Evolutionary conservation across 2,329 filamentous ascomycete genomes (phyloP).

Genomic region (Fusarium robinianum): DNA sequence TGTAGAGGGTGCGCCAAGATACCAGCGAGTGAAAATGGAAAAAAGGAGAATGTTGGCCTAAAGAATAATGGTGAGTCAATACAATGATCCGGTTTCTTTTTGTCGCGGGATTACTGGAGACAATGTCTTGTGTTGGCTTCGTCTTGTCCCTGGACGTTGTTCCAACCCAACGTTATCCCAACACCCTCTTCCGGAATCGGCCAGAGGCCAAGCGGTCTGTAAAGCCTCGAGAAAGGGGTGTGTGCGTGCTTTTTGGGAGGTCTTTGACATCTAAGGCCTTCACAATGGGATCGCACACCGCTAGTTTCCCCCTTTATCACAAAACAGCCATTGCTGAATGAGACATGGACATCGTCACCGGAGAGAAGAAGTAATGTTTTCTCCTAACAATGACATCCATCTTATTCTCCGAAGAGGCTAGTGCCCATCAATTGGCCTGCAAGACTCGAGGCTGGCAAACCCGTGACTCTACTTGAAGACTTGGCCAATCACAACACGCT

Average conservation of each 20-base stretch:
- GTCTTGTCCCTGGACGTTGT: too few relatives aligned
- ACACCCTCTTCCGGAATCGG: too few relatives aligned
- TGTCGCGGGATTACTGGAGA: not conserved
- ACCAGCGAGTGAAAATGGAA: slow-evolving; percentile 22
- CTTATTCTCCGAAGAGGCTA: slow-evolving; percentile 19
- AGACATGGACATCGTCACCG: not conserved
- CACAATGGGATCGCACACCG: too few relatives aligned
- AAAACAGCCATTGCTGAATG: too few relatives aligned
- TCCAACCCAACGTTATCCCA: too few relatives aligned
- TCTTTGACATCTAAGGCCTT: too few relatives aligned
- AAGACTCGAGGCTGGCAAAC: slow-evolving; percentile 12
- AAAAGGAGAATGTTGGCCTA: slow-evolving; percentile 1
- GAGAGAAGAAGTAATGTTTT: slow-evolving; percentile 4
- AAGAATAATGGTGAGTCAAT: slow-evolving; percentile 15
- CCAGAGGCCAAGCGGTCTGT: too few relatives aligned
- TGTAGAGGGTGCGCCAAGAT: slow-evolving; percentile 36
- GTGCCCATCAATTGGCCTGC: slow-evolving; percentile 15
- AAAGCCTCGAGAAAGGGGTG: too few relatives aligned
- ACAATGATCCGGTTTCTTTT: not conserved
- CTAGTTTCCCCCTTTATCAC: too few relatives aligned
- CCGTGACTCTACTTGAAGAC: too few relatives aligned
- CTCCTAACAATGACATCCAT: too few relatives aligned
- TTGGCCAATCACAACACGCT: rapidly evolving
- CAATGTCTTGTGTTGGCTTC: not conserved
- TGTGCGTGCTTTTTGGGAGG: too few relatives aligned